Conservation (phyloP, 371 early-diverging fungal species). For the Zopfochytrium polystomum region DNA sequence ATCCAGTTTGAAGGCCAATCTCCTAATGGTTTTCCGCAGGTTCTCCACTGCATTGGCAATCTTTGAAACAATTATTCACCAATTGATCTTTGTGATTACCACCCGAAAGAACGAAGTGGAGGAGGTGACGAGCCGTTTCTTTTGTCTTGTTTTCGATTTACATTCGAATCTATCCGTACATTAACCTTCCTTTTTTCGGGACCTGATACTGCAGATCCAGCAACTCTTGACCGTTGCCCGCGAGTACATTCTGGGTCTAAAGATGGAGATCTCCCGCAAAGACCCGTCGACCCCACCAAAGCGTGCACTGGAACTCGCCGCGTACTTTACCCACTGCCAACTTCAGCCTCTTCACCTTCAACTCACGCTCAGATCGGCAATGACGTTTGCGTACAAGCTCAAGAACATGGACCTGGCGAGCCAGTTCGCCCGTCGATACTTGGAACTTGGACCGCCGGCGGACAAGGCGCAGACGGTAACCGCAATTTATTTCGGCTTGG, state of each 20-base stretch:
- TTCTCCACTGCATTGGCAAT: constrained; percentile 71
- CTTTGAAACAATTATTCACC: constrained; percentile 73
- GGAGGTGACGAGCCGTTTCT: no score
- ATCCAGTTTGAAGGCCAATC: no score
- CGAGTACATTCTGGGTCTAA: constrained; percentile 85
- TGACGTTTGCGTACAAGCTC: constrained; percentile 73
- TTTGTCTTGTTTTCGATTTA: not conserved
- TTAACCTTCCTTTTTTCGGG: not conserved
- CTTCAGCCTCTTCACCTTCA: constrained; percentile 84
- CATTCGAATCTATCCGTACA: not conserved
- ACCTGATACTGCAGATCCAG: constrained; percentile 42
- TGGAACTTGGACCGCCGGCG: constrained; percentile 80
- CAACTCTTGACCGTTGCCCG: constrained; percentile 78
- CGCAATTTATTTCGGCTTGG: not conserved
- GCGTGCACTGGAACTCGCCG: constrained; percentile 82
- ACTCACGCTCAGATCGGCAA: constrained; percentile 77
- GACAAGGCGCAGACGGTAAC: constrained; percentile 69
- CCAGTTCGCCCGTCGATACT: constrained; percentile 78
- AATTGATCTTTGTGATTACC: constrained; percentile 58
- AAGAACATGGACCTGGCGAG: constrained; percentile 79
- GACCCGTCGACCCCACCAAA: constrained; percentile 59
- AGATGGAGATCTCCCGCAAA: constrained; percentile 77
- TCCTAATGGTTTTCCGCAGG: constrained; percentile 24
- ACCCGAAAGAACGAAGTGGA: constrained; percentile 59
- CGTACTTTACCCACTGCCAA: constrained; percentile 90